Evolutionary conservation across 495 filamentous ascomycete genomes (phyloP).

Genomic region (Penicillium cataractarum): DNA sequence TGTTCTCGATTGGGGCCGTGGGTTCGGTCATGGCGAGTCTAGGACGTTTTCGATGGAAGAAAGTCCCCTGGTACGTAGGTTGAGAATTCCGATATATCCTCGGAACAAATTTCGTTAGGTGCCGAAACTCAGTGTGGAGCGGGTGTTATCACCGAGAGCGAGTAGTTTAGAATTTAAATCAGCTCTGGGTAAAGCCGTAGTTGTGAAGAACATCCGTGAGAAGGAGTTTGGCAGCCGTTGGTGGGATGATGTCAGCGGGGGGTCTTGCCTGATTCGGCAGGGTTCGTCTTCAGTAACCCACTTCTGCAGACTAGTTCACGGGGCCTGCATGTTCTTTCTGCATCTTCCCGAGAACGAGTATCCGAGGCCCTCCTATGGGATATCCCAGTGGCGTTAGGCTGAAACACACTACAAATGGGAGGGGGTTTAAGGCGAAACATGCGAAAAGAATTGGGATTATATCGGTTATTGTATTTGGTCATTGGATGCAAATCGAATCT

Average conservation of each 20-base stretch:
- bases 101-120: not conserved
- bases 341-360: slow-evolving; percentile 11
- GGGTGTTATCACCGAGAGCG: not conserved
- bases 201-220: no score
- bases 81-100: not conserved
- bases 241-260: slow-evolving; percentile 47
- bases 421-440: not conserved
- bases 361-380: not conserved
- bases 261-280: slow-evolving; percentile 17
- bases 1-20: slow-evolving; percentile 23
- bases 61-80: not conserved
- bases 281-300: not conserved
- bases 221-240: slow-evolving; percentile 1
- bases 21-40: slow-evolving; percentile 27
- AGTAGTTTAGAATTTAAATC: not conserved
- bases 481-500: slow-evolving; percentile 39
- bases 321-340: slow-evolving; percentile 1
- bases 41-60: not conserved
- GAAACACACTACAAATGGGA: slow-evolving; percentile 2
- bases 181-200: not conserved
- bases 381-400: not conserved
- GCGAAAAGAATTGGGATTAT: slow-evolving; percentile 12
- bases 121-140: not conserved
- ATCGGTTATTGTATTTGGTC: slow-evolving; percentile 32
- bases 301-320: not conserved